phyloP scores from a whole-genome alignment of 768 basidiomycete genomes.

The Udeniomyces megalosporus region DNA sequence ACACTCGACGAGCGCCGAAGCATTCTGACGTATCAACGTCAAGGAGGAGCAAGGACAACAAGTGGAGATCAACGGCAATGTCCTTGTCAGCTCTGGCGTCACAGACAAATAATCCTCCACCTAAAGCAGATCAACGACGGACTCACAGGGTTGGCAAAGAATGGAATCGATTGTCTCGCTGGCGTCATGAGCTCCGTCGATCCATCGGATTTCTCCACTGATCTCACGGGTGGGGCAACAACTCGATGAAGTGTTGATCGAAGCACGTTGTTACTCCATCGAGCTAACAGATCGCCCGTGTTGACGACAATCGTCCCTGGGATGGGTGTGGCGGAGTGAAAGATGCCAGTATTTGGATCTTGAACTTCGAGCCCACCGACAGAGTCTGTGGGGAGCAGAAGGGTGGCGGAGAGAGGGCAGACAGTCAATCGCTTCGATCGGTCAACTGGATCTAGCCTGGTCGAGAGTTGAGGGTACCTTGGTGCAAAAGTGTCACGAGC shows the following conservation, averaged over 20 bases:
- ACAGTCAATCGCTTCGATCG: too few species aligned
- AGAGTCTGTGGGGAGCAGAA: too few species aligned
- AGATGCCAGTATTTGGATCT: conserved; percentile 57
- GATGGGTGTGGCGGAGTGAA: conserved; percentile 57
- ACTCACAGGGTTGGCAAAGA: conserved; percentile 57
- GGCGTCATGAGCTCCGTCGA: conserved; percentile 38
- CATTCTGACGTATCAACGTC: too few species aligned
- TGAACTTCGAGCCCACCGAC: conserved; percentile 71
- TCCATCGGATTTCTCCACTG: conserved; percentile 32
- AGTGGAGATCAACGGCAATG: neutral
- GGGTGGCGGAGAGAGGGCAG: too few species aligned
- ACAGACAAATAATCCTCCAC: neutral
- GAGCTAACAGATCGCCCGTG: conserved; percentile 54
- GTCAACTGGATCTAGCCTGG: too few species aligned
- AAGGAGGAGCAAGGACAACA: too few species aligned
- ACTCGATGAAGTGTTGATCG: conserved; percentile 55
- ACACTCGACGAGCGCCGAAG: conserved; percentile 48
- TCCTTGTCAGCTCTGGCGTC: neutral
- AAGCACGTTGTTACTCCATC: conserved; percentile 13
- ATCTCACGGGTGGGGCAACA: conserved; percentile 46
- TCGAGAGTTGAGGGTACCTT: too few species aligned
- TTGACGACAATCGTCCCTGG: conserved; percentile 70
- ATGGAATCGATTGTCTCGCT: conserved; percentile 60
- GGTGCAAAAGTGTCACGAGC: conserved; percentile 64
- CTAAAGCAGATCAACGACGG: neutral